Evolutionary conservation across 345 rosid species (phyloP).

Genomic region (Citrus reticulata): DNA sequence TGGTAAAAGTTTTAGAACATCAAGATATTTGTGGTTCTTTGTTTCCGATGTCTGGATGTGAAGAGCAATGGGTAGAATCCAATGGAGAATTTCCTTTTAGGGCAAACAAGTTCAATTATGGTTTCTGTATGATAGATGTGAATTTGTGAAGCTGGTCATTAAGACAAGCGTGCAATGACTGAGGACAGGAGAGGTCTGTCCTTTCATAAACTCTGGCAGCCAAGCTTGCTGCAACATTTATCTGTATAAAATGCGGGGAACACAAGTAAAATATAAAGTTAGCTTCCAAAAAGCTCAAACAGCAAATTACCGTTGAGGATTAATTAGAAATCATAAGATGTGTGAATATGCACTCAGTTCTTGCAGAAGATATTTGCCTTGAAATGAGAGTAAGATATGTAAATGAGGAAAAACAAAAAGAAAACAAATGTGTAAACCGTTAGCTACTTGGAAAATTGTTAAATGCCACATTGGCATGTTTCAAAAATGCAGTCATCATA

Average conservation of each 20-base stretch:
- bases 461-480: not conserved
- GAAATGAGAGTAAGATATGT: not conserved
- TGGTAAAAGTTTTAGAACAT: not conserved
- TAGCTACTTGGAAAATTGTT: not conserved
- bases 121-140: slow-evolving; percentile 7
- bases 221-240: slow-evolving; percentile 25
- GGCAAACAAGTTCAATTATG: slow-evolving; percentile 5
- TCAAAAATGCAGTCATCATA: not conserved
- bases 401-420: not conserved
- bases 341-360: not conserved
- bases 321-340: not conserved
- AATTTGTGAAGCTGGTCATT: slow-evolving; percentile 22
- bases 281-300: not conserved
- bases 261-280: not conserved
- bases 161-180: slow-evolving; percentile 18
- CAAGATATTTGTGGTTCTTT: not conserved
- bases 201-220: slow-evolving; percentile 22
- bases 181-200: slow-evolving; percentile 23
- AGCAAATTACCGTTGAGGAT: not conserved
- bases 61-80: not conserved
- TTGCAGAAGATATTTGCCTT: not conserved
- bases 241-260: slow-evolving; percentile 14
- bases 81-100: not conserved
- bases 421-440: not conserved
- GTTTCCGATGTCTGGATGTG: not conserved